Conservation (phyloP, 208 protist genomes). For the Trypanosoma congolense region DNA sequence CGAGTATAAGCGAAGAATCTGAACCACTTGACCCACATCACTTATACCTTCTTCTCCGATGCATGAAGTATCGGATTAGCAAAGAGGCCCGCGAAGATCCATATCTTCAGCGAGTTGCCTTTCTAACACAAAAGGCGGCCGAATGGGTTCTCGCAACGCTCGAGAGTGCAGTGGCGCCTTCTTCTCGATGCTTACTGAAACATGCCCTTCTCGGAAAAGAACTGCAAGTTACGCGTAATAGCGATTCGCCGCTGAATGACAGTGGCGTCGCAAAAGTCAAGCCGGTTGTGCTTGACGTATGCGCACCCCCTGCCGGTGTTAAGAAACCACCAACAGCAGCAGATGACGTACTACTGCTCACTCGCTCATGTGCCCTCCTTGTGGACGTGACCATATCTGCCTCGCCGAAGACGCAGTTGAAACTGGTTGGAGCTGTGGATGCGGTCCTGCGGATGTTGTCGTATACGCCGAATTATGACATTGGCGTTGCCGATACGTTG, state of each 20-base stretch:
- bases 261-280: not conserved
- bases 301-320: constrained; percentile 33
- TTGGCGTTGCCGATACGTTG: constrained; percentile 23
- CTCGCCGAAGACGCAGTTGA: constrained; percentile 2
- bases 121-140: constrained; percentile 4
- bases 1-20: not conserved
- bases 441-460: constrained; percentile 26
- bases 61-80: not conserved
- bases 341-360: constrained; percentile 27
- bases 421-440: constrained; percentile 17
- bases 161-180: constrained; percentile 11
- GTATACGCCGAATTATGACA: constrained; percentile 54
- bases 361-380: constrained; percentile 21
- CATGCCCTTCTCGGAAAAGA: constrained; percentile 6
- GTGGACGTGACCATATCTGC: constrained; percentile 5
- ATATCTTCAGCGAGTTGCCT: constrained; percentile 4
- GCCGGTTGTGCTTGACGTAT: constrained; percentile 28
- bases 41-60: constrained; percentile 4
- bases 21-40: constrained; percentile 18
- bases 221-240: not conserved
- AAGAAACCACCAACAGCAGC: constrained; percentile 35
- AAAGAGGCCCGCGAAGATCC: constrained; percentile 1
- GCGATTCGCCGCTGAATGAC: not conserved
- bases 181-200: constrained; percentile 3
- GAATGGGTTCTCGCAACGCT: constrained; percentile 5